Conservation (phyloP, 768 basidiomycete genomes). For the Neoboletus subvelutipes region DNA sequence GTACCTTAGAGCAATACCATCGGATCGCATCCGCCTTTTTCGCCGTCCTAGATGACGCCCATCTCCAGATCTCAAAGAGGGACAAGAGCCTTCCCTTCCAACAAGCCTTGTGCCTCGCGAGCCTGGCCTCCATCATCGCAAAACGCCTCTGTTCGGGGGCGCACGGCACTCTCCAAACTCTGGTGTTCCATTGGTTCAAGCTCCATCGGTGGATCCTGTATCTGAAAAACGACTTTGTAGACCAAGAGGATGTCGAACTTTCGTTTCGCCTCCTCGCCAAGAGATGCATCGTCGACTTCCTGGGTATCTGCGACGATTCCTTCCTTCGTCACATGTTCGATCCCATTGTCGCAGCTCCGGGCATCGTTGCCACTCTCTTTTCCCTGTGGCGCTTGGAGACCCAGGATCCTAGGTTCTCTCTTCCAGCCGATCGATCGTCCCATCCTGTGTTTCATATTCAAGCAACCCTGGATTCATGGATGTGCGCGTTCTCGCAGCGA, state of each 20-base stretch:
- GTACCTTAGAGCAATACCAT: constrained; percentile 19
- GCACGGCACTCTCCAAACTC: not conserved
- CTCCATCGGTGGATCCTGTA: constrained; percentile 28
- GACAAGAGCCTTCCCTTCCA: constrained; percentile 14
- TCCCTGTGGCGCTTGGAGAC: constrained; percentile 30
- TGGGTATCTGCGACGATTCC: constrained; percentile 18
- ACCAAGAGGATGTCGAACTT: constrained; percentile 18
- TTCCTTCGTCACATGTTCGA: constrained; percentile 21
- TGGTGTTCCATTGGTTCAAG: constrained; percentile 19
- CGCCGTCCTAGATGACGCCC: constrained; percentile 15
- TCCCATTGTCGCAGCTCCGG: constrained; percentile 16
- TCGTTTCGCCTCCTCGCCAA: constrained; percentile 24
- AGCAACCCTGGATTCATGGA: constrained; percentile 27
- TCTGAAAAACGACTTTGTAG: constrained; percentile 23
- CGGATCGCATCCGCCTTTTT: constrained; percentile 22
- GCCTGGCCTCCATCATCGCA: constrained; percentile 18
- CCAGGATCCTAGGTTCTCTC: constrained; percentile 20
- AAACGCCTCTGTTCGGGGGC: constrained; percentile 1
- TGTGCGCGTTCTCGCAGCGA: constrained; percentile 23
- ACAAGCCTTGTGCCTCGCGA: constrained; percentile 22
- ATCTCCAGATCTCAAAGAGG: constrained; percentile 17
- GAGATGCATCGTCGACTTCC: constrained; percentile 19
- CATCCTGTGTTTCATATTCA: constrained; percentile 8
- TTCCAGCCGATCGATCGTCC: constrained; percentile 1
- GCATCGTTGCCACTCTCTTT: constrained; percentile 21